phyloP scores from a whole-genome alignment of 805 yeast species.

The Wickerhamiella alocasiicola region DNA sequence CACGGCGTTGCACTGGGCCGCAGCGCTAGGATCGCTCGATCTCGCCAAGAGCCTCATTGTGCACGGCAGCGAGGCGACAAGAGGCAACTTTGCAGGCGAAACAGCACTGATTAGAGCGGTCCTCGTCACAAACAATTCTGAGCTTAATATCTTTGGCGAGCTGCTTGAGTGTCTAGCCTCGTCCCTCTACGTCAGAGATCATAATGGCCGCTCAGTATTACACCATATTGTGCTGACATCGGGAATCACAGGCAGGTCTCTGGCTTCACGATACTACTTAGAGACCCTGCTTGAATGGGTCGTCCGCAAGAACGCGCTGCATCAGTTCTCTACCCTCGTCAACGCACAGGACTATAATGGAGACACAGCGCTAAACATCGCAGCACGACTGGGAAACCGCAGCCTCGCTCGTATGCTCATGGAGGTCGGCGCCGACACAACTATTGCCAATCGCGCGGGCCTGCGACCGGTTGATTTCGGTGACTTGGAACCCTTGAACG shows the following conservation, averaged over 20 bases:
- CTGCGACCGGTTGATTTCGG: slow-evolving; percentile 81
- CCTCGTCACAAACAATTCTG: slow-evolving; percentile 71
- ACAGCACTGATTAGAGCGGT: slow-evolving; percentile 77
- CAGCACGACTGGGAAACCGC: slow-evolving; percentile 76
- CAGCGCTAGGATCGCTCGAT: slow-evolving; percentile 69
- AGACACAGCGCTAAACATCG: slow-evolving; percentile 87
- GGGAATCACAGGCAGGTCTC: slow-evolving; percentile 60
- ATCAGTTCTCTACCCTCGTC: slow-evolving; percentile 52
- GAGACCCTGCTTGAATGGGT: slow-evolving; percentile 69
- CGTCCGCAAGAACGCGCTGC: slow-evolving; percentile 42
- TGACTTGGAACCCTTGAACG: background rate
- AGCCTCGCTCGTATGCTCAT: slow-evolving; percentile 68
- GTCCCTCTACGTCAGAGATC: slow-evolving; percentile 50
- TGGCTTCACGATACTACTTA: slow-evolving; percentile 60
- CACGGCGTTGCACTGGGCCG: slow-evolving; percentile 91
- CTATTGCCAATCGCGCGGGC: slow-evolving; percentile 71
- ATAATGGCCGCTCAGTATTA: slow-evolving; percentile 62
- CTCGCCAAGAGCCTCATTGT: slow-evolving; percentile 58
- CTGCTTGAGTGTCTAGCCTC: slow-evolving; percentile 67
- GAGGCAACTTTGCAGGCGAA: slow-evolving; percentile 77
- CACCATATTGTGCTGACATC: slow-evolving; percentile 80
- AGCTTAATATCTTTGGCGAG: slow-evolving; percentile 58
- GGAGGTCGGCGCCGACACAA: slow-evolving; percentile 79
- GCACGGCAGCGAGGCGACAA: slow-evolving; percentile 51
- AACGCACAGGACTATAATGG: slow-evolving; percentile 90